These are phyloP conservation scores for thale cress (Arabidopsis thaliana) DNA, from an alignment of 345 rosid genomes.

Conservation along the genomic window TAIR10.1 NC_003076.8:5918501-5919000, in stretches of 20 bases:
- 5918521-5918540: slow-evolving; percentile 16
- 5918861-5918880: neutral
- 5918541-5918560: neutral
- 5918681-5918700: slow-evolving; percentile 9
- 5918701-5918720: slow-evolving; percentile 39
- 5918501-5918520: slow-evolving; percentile 10
- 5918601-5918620: slow-evolving; percentile 17
- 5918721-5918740: neutral
- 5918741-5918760: slow-evolving; percentile 30
- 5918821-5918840: neutral
- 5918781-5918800: slow-evolving; percentile 16
- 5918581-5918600: slow-evolving; percentile 27
- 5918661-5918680: slow-evolving; percentile 30
- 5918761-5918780: slow-evolving; percentile 5
- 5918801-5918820: slow-evolving; percentile 23
- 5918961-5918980: neutral
- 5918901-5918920: slow-evolving; percentile 8
- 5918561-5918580: neutral
- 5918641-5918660: neutral
- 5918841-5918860: slow-evolving; percentile 19
- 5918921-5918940: neutral
- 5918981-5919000: slow-evolving; percentile 28
- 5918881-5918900: neutral
- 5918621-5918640: slow-evolving; percentile 21
- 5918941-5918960: neutral